Evolutionary conservation across 2,329 filamentous ascomycete genomes (phyloP), one percentile per base, ranked within the genome.

Genomic region (Ceratocystis diversiconidia): DNA sequence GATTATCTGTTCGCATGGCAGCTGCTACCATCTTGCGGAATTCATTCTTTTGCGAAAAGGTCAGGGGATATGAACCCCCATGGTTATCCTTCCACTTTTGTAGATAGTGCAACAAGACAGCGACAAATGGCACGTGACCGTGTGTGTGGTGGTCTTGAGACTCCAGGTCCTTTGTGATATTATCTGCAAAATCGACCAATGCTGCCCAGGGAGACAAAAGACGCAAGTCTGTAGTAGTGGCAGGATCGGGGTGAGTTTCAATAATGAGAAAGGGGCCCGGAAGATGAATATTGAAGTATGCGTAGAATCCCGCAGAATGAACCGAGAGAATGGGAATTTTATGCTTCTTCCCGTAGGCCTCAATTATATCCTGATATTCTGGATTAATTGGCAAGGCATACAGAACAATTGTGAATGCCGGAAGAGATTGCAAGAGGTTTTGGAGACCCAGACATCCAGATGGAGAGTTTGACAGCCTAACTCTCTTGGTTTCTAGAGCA

Each of bases 231-330:
- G 88, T 86, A 0, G 85, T 94, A 6, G 90, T 85, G 48, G 90
- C 89, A 50, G 90, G 85, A 69, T 95, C 91, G 0, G 94, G 94
- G 72, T 99, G 94, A 57, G 94, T 97, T 73, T 99, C 92, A 69
- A 99, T 89, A 66, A 99, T 88, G 4, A 92, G 91, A 71, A 95
- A 96, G 32, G 86, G 84, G n/a, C 84, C 79, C 8, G 89, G 87
- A 32, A 96, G 78, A 70, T 83, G 80, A 32, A 95, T 79, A n/a
- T 85, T 88, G 74, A 97, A 95, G 70, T 89, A 89, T 1, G 90
- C 89, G 75, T 94, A 95, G 77, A 95, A 96, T 32, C 94, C 94
- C 50, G 88, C 82, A n/a, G 88, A 96, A 73, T 95, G 90, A 57
- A 94, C 82, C 69, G 91, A 86, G 66, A 97, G 82, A 15, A 92